Evolutionary conservation across 2,329 filamentous ascomycete species (phyloP).

Genomic region (Pestalotiopsis sp.): DNA sequence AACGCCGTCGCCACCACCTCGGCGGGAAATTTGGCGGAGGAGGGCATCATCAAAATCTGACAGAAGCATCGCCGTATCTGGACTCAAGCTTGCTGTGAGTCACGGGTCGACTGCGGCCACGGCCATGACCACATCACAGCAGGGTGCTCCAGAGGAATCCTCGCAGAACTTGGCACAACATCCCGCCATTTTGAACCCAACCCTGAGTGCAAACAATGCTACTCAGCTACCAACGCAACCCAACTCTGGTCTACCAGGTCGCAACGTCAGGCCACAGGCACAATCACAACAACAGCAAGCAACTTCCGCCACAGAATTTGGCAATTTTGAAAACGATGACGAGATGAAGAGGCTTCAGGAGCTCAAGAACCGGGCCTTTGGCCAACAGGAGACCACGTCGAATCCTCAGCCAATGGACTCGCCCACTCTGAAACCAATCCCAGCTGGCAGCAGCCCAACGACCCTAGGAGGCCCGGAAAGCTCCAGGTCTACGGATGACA

Average conservation of each 20-base stretch:
- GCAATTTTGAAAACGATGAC: not conserved
- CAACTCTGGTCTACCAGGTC: constrained; percentile 11
- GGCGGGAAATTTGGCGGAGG: constrained; percentile 49
- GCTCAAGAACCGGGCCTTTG: constrained; percentile 1
- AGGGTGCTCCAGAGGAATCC: not conserved
- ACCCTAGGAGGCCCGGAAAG: not conserved
- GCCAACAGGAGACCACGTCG: not conserved
- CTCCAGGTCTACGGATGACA: not conserved
- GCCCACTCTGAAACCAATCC: not conserved
- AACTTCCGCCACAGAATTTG: not conserved
- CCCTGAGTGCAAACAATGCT: not conserved
- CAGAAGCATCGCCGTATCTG: constrained; percentile 46
- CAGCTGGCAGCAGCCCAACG: not conserved
- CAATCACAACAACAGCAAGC: not conserved
- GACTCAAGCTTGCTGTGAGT: constrained; percentile 50
- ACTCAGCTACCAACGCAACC: constrained; percentile 5
- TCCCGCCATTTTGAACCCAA: not conserved
- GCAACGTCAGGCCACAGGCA: constrained; percentile 13
- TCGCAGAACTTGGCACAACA: not conserved
- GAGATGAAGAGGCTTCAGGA: constrained; percentile 12
- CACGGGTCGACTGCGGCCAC: constrained; percentile 51
- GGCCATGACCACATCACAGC: constrained; percentile 22
- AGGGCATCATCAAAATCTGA: constrained; percentile 52
- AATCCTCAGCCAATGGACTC: constrained; percentile 3
- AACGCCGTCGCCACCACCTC: constrained; percentile 27